Evolutionary conservation across 1,139 yeast genomes (phyloP).

Genomic region (Zygoascus sp.): DNA sequence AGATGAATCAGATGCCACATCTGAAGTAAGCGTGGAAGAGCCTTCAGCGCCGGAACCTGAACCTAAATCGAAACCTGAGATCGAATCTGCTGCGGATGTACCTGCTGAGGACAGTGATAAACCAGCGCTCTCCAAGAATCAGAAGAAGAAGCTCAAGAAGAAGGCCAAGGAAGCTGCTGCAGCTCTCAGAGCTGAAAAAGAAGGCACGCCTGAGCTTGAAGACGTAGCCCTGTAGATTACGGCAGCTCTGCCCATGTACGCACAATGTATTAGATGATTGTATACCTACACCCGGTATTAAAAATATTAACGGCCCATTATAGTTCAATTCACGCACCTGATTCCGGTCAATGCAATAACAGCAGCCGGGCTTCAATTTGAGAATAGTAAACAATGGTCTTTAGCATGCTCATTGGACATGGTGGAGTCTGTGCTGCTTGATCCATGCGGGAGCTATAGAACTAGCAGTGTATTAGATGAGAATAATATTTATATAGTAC

Average conservation of each 20-base stretch:
- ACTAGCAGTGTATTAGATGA: background rate
- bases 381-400: too few species aligned
- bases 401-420: background rate
- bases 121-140: conserved; percentile 16
- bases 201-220: conserved; percentile 13
- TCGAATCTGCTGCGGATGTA: conserved; percentile 18
- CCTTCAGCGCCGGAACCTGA: too few species aligned
- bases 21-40: too few species aligned
- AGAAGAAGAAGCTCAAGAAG: conserved; percentile 27
- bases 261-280: too few species aligned
- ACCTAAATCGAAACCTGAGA: conserved; percentile 18
- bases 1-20: too few species aligned
- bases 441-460: conserved; percentile 2
- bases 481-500: background rate
- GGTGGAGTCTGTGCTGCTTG: too few species aligned
- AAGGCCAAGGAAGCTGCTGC: conserved; percentile 16
- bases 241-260: too few species aligned
- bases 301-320: too few species aligned
- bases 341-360: too few species aligned
- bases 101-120: conserved; percentile 22
- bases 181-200: conserved; percentile 13
- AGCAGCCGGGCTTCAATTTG: too few species aligned
- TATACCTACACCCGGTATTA: too few species aligned
- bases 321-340: too few species aligned
- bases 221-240: conserved; percentile 20